phyloP scores from a whole-genome alignment of 768 basidiomycete species.

The Calocera cornea region DNA sequence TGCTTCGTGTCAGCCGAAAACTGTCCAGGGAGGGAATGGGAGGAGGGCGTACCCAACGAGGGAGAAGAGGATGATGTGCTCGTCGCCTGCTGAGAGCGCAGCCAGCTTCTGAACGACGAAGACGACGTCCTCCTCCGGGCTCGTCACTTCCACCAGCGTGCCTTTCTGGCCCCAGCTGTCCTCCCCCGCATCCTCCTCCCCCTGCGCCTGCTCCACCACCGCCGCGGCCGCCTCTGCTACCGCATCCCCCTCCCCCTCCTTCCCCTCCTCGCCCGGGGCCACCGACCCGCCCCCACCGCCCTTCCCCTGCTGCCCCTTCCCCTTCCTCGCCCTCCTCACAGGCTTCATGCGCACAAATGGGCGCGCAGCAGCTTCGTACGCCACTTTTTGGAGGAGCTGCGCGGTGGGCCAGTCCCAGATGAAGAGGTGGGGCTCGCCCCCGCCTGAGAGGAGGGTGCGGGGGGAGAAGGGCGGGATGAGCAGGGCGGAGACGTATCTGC shows the following conservation, averaged over 20 bases:
- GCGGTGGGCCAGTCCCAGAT: constrained; percentile 74
- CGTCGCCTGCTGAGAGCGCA: constrained; percentile 30
- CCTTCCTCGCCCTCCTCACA: constrained; percentile 20
- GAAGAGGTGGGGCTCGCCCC: constrained; percentile 66
- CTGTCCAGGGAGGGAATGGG: background rate
- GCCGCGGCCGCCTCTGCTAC: constrained; percentile 7
- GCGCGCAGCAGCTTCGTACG: constrained; percentile 30
- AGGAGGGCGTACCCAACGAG: constrained; percentile 49
- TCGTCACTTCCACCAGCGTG: constrained; percentile 6
- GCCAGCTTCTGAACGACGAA: constrained; percentile 48
- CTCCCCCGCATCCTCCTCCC: constrained; percentile 13
- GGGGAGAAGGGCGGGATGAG: constrained; percentile 44
- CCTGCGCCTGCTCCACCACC: constrained; percentile 13
- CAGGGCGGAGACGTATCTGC: constrained; percentile 71
- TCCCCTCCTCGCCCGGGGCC: too few species aligned
- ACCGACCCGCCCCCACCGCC: constrained; percentile 13
- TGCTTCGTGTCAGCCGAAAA: constrained; percentile 20
- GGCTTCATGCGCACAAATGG: constrained; percentile 30
- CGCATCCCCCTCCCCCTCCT: constrained; percentile 9
- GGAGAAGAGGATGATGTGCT: constrained; percentile 44
- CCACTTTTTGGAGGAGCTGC: constrained; percentile 36
- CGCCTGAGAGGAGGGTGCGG: constrained; percentile 59
- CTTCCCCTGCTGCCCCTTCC: constrained; percentile 16
- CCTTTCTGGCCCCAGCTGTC: constrained; percentile 15
- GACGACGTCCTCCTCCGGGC: constrained; percentile 15